Evolutionary conservation across 208 protist species (phyloP).

Genomic region (Balamuthia mandrillaris): DNA sequence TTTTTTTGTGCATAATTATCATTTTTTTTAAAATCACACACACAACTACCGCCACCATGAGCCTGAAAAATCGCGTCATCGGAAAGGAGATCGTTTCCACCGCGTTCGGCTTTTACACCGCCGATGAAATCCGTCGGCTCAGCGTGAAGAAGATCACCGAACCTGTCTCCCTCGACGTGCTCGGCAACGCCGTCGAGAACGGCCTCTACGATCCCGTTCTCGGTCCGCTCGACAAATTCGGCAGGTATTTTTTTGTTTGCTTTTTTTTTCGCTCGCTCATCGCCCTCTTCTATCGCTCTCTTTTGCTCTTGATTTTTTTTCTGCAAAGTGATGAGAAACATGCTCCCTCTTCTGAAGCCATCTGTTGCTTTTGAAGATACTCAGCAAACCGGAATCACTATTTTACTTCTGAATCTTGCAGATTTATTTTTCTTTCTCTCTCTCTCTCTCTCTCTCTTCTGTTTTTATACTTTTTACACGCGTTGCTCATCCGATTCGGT

Average conservation of each 20-base stretch:
- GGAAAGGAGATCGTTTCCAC: conserved; percentile 53
- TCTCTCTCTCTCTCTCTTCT: too few species aligned
- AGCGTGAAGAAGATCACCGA: conserved; percentile 72
- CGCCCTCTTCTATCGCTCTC: too few species aligned
- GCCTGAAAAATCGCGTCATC: too few species aligned
- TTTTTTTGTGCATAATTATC: too few species aligned
- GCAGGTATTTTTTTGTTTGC: conserved; percentile 38
- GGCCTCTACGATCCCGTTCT: conserved; percentile 82
- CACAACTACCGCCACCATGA: too few species aligned
- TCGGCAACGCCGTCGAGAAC: conserved; percentile 63
- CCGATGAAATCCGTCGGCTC: conserved; percentile 68
- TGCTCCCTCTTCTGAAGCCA: neutral
- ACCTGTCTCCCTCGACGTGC: conserved; percentile 62
- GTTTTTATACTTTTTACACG: too few species aligned
- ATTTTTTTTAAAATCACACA: too few species aligned
- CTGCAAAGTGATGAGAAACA: neutral
- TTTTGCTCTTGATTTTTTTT: too few species aligned
- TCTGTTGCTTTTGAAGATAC: neutral
- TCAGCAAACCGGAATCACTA: neutral
- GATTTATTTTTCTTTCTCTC: neutral
- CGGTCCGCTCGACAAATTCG: conserved; percentile 70
- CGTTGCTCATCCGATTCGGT: too few species aligned
- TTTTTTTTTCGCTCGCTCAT: conserved; percentile 18
- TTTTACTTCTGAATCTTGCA: neutral
- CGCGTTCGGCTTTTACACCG: conserved; percentile 72